These are phyloP conservation scores for Posidonia oceanica DNA, from an alignment of 116 monocot genomes.

Conservation along the genomic window DNA sequence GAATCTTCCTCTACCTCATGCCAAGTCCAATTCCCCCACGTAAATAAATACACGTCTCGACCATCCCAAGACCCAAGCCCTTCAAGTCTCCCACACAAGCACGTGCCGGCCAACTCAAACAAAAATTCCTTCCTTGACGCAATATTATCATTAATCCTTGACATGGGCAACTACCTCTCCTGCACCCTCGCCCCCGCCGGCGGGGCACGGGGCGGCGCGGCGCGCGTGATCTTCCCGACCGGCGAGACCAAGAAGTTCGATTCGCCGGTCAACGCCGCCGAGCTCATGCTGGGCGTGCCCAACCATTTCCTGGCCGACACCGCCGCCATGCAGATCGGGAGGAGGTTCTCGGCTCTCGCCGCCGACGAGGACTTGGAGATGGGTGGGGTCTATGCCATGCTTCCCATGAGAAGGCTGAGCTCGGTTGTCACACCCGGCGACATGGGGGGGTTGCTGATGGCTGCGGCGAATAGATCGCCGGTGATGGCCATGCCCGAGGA, in stretches of 20 bases:
- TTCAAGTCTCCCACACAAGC: too few relatives aligned
- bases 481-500: background rate
- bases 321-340: conserved; percentile 16
- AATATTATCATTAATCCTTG: too few relatives aligned
- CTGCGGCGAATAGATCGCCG: conserved; percentile 3
- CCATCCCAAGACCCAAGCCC: too few relatives aligned
- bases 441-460: conserved; percentile 12
- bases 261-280: conserved; percentile 18
- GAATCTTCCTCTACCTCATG: too few relatives aligned
- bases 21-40: too few relatives aligned
- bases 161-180: conserved; percentile 32
- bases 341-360: conserved; percentile 17
- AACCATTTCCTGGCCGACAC: conserved; percentile 26
- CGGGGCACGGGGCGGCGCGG: background rate
- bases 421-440: conserved; percentile 18
- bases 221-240: conserved; percentile 19
- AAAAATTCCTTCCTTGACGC: background rate
- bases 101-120: background rate
- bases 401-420: conserved; percentile 31
- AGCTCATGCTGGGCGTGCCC: conserved; percentile 41
- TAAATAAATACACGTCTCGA: too few relatives aligned
- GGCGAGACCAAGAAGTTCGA: conserved; percentile 12
- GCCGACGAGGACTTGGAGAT: conserved; percentile 46
- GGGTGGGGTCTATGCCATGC: conserved; percentile 25
- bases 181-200: conserved; percentile 11